These are phyloP conservation scores for Aspergillus ibericus DNA, from an alignment of 2,329 filamentous ascomycete species.

Conservation along the genomic window DNA sequence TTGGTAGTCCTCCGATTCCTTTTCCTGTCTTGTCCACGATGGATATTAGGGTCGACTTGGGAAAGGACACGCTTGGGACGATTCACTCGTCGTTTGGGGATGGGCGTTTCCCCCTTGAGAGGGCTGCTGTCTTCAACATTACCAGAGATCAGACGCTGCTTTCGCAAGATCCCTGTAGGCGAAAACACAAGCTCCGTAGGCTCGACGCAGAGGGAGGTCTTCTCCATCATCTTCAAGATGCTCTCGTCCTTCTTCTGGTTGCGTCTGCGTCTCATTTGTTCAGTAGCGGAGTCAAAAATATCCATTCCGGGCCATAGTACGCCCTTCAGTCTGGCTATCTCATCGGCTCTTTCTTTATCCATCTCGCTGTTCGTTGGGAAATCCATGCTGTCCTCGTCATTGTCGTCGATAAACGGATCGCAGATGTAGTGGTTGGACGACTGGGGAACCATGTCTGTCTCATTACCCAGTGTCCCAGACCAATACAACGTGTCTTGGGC, in stretches of 20 bases:
- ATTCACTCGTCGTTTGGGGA: conserved; percentile 37
- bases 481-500: conserved; percentile 16
- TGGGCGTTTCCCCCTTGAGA: conserved; percentile 46
- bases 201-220: conserved; percentile 45
- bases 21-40: conserved; percentile 29
- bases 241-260: conserved; percentile 54
- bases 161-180: conserved; percentile 44
- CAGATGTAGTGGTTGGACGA: conserved; percentile 12
- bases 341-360: conserved; percentile 36
- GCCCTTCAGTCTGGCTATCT: conserved; percentile 48
- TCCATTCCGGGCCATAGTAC: conserved; percentile 54
- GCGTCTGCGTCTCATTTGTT: conserved; percentile 49
- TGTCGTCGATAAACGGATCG: conserved; percentile 24
- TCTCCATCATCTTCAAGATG: conserved; percentile 48
- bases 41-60: conserved; percentile 35
- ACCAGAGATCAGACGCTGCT: conserved; percentile 49
- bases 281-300: conserved; percentile 52
- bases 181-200: conserved; percentile 51
- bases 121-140: conserved; percentile 50
- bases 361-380: conserved; percentile 21
- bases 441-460: not conserved
- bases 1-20: conserved; percentile 19
- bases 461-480: conserved; percentile 4
- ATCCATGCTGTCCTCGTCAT: conserved; percentile 18
- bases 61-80: conserved; percentile 36